Conservation (phyloP, 2,329 filamentous ascomycete species). For the Akanthomyces lecanii region DNA sequence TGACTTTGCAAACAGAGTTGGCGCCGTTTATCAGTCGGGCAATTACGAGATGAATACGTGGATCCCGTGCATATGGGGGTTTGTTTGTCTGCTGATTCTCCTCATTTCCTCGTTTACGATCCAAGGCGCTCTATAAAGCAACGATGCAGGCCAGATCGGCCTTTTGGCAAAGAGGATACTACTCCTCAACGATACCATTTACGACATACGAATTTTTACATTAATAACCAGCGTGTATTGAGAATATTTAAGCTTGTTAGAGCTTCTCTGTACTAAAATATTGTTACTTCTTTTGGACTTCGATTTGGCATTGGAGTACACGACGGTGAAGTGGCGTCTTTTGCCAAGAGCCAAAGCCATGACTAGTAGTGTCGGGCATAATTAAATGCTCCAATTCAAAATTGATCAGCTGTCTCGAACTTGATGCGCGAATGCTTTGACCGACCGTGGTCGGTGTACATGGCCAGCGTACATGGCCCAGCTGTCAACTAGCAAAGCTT, state of each 20-base stretch:
- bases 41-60: constrained; percentile 91
- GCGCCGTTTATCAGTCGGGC: constrained; percentile 74
- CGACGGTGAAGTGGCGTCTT: too few species aligned
- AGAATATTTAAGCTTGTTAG: not conserved
- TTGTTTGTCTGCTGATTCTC: constrained; percentile 77
- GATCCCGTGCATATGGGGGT: constrained; percentile 85
- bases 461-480: too few species aligned
- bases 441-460: too few species aligned
- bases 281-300: too few species aligned
- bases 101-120: constrained; percentile 90
- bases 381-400: too few species aligned
- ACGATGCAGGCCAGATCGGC: too few species aligned
- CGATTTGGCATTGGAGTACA: too few species aligned
- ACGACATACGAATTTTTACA: not conserved
- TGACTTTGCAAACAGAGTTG: constrained; percentile 51
- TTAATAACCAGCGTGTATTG: not conserved
- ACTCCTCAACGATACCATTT: not conserved
- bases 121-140: constrained; percentile 69
- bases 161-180: not conserved
- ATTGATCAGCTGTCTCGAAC: too few species aligned
- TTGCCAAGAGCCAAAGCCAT: too few species aligned
- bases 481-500: too few species aligned
- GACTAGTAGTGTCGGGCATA: too few species aligned
- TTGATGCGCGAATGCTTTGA: too few species aligned
- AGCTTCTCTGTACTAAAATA: not conserved